Conservation (phyloP, 108 stramenopile genomes). For the Mediolabrus comicus region DNA sequence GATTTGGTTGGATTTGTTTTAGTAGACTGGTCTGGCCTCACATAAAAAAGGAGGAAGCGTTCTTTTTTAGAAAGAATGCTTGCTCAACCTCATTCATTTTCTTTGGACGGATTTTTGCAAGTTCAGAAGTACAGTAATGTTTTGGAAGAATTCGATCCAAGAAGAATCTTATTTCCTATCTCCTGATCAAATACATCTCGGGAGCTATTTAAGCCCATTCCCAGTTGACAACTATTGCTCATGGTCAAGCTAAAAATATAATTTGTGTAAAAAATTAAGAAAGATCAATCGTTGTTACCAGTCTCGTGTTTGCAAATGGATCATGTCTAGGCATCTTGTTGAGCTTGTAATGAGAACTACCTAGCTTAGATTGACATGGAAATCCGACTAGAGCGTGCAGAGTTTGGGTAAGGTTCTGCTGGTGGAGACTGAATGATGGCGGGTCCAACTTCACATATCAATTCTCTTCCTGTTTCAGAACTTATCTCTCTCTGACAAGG, state of each 20-base stretch:
- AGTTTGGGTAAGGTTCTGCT: too few species aligned
- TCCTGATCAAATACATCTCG: background rate
- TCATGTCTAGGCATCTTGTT: too few species aligned
- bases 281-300: background rate
- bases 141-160: background rate
- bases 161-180: background rate
- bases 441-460: too few species aligned
- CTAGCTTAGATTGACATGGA: too few species aligned
- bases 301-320: background rate
- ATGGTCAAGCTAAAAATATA: background rate
- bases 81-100: background rate
- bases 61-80: too few species aligned
- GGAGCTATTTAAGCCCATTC: background rate
- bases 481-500: too few species aligned
- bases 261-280: constrained; percentile 2
- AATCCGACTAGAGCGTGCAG: too few species aligned
- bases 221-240: background rate
- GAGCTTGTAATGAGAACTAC: background rate
- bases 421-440: too few species aligned
- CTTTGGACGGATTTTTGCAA: background rate
- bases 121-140: background rate
- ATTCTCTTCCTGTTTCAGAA: too few species aligned
- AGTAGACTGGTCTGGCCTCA: background rate
- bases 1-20: background rate
- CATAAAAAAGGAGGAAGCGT: background rate